A percentile compares a stretch with the other conserved stretches of the same genome.
These are phyloP conservation scores for Claviceps paspali DNA, from an alignment of 2,329 filamentous ascomycete species.

Conservation along the genomic window DNA sequence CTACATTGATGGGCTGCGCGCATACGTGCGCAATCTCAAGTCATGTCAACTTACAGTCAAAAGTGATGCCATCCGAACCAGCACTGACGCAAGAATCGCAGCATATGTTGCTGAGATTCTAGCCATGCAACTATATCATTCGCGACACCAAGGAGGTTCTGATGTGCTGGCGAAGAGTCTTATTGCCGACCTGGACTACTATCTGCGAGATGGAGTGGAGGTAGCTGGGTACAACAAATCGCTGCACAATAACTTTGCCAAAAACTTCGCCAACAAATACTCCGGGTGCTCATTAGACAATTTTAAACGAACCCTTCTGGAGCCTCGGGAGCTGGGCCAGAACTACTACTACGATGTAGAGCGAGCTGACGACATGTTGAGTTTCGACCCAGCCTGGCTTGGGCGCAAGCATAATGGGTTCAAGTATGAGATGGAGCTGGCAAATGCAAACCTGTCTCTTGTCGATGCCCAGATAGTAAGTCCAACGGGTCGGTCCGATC, in stretches of 20 bases:
- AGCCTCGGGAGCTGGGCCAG: constrained; percentile 49
- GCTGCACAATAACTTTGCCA: constrained; percentile 69
- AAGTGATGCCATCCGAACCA: constrained; percentile 39
- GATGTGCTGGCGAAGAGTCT: constrained; percentile 53
- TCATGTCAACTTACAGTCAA: constrained; percentile 36
- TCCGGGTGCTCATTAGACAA: constrained; percentile 55
- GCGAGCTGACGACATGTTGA: constrained; percentile 60
- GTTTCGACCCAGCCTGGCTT: constrained; percentile 64
- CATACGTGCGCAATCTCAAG: constrained; percentile 48
- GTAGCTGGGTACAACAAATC: constrained; percentile 79
- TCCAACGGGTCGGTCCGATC: constrained; percentile 10
- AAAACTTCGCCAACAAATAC: constrained; percentile 72
- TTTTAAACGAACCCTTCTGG: constrained; percentile 62
- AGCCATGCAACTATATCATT: constrained; percentile 78
- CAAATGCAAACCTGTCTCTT: constrained; percentile 80
- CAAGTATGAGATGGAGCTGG: constrained; percentile 64
- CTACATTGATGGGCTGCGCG: constrained; percentile 58
- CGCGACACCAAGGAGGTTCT: constrained; percentile 58
- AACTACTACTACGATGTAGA: constrained; percentile 75
- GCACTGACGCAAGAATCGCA: constrained; percentile 54
- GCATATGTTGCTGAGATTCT: constrained; percentile 76
- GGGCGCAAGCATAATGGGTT: constrained; percentile 58
- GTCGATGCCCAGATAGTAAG: constrained; percentile 82
- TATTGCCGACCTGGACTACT: constrained; percentile 62
- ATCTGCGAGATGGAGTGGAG: constrained; percentile 59